Evolutionary conservation across 805 yeast genomes (phyloP), one percentile per base, ranked within the genome.

Genomic region (Candida multigemmis): DNA sequence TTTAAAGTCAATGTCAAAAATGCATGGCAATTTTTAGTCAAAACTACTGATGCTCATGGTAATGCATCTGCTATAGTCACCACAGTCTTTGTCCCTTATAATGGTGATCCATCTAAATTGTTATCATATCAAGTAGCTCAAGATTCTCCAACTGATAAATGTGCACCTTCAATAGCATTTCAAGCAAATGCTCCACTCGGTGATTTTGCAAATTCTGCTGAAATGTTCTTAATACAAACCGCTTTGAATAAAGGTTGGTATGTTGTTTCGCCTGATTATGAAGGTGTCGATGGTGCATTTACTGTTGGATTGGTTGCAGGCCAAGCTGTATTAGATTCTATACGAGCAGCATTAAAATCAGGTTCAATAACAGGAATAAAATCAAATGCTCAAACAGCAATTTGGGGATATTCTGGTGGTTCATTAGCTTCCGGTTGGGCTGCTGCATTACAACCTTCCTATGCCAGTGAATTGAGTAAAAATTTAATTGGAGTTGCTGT

Each of bases 391-490:
- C 32, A 37, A 13, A 35, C 44, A 3, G 38, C 35, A 8, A 16
- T 57, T 24, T 54, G 55, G 55, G 65, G 65, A 1, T 59, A 50
- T 27, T 52, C 60, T 4, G 65, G 65, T n/a, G 65, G 63, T 7
- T 42, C 59, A 1, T 32, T 56, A 16, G 59, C 65, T 9, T 27
- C 54, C 11, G 48, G 55, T 5, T 59, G 65, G 65, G 62, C 61
- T 9, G 50, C 56, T 3, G 43, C 51, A 6, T 35, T 54, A 15
- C 60, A 53, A 31, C 61, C 61, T 7, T 25, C 33, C 1, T 58
- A 58, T 30, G 63, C 64, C 4, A 54, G 56, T 2, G 64, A 59
- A 36, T 34, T 40, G 15, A 24, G 17, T 26, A 29, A 36, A 8
- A 45, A 30, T 27, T 44, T 35, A 4, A 30, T 34, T 12, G 65